Conservation (phyloP, 441 rosid genomes). For the Bocquillonia castaneifolia region DNA sequence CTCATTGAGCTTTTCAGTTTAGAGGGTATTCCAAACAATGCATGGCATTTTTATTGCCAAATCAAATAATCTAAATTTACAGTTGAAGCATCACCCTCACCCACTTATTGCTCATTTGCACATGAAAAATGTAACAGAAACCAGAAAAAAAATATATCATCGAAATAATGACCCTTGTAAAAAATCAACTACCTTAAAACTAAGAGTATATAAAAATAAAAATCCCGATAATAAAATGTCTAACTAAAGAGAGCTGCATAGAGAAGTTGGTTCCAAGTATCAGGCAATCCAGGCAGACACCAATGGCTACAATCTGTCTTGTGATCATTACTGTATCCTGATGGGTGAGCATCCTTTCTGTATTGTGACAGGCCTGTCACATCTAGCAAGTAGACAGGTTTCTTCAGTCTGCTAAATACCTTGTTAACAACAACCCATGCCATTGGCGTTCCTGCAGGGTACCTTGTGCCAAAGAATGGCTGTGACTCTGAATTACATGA, state of each 20-base stretch:
- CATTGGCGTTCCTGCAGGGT: slow-evolving; percentile 64
- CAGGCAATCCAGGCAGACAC: slow-evolving; percentile 60
- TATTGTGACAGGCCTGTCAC: slow-evolving; percentile 41
- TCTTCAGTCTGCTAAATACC: slow-evolving; percentile 34
- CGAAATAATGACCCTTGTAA: slow-evolving; percentile 14
- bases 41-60: too few species aligned
- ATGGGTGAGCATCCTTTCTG: slow-evolving; percentile 51
- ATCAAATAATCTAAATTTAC: slow-evolving; percentile 13
- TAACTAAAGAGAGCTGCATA: slow-evolving; percentile 35
- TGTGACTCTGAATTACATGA: slow-evolving; percentile 56
- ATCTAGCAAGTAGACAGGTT: slow-evolving; percentile 38
- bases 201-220: too few species aligned
- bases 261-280: slow-evolving; percentile 50
- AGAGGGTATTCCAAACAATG: neutral
- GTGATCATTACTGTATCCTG: slow-evolving; percentile 27
- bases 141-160: neutral
- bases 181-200: neutral
- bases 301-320: slow-evolving; percentile 57
- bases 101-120: slow-evolving; percentile 4
- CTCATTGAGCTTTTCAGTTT: neutral
- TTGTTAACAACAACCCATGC: slow-evolving; percentile 57
- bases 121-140: neutral
- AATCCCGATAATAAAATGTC: too few species aligned
- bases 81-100: neutral
- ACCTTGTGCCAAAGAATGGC: slow-evolving; percentile 51